Conservation (phyloP, 495 filamentous ascomycete genomes). For the Terfezia boudieri region DNA sequence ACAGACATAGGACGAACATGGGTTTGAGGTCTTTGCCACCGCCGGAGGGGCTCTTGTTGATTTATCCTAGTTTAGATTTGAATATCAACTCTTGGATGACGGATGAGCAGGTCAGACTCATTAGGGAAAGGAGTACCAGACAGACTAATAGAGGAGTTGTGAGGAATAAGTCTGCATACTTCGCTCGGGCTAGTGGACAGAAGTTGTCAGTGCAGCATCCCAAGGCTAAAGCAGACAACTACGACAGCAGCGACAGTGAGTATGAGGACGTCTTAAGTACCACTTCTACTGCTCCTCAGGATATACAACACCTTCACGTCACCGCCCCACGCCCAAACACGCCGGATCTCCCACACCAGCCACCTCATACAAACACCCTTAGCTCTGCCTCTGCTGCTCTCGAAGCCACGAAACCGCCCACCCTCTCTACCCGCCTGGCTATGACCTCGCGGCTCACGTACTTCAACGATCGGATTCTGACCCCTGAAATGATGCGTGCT, state of each 20-base stretch:
- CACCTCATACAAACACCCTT: constrained; percentile 16
- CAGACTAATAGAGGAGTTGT: constrained; percentile 57
- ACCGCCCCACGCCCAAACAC: constrained; percentile 21
- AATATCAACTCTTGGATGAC: constrained; percentile 99
- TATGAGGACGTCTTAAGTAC: neutral
- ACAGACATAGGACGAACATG: constrained; percentile 9
- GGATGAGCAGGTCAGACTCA: constrained; percentile 87
- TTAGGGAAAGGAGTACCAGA: constrained; percentile 58
- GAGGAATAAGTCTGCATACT: constrained; percentile 49
- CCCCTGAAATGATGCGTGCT: constrained; percentile 94
- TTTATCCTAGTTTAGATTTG: constrained; percentile 82
- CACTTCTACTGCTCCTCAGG: neutral
- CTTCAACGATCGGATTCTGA: constrained; percentile 84
- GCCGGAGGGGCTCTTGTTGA: constrained; percentile 60
- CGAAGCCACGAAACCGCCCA: constrained; percentile 12
- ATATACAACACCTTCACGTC: neutral
- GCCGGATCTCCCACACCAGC: constrained; percentile 22
- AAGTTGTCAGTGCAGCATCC: constrained; percentile 3
- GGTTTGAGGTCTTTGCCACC: constrained; percentile 33
- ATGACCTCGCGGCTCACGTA: constrained; percentile 95
- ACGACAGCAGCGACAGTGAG: constrained; percentile 16
- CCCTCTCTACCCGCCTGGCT: constrained; percentile 47
- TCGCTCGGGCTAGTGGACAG: constrained; percentile 17
- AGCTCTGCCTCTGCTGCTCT: constrained; percentile 6
- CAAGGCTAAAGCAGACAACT: constrained; percentile 17